Evolutionary conservation across 352 stramenopile species (phyloP).

Genomic region (Pythium myriotylum): DNA sequence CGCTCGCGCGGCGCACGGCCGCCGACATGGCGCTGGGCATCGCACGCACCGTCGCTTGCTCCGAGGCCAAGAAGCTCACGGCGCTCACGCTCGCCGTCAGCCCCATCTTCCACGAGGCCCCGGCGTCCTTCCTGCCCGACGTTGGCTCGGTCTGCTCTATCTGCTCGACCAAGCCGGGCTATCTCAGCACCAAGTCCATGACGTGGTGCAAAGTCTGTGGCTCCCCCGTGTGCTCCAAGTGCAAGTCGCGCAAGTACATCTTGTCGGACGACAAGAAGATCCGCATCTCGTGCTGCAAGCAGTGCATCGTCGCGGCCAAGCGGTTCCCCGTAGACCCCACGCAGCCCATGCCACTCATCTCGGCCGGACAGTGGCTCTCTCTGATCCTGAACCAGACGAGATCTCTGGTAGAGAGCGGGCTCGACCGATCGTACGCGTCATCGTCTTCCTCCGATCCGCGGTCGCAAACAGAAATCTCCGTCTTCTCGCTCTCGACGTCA

Average conservation of each 20-base stretch:
- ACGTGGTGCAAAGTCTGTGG: constrained; percentile 34
- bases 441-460: constrained; percentile 2
- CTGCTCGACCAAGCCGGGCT: constrained; percentile 14
- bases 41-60: constrained; percentile 14
- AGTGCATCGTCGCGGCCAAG: constrained; percentile 30
- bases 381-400: background rate
- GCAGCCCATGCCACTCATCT: constrained; percentile 19
- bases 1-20: constrained; percentile 13
- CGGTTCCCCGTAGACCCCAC: constrained; percentile 11
- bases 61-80: constrained; percentile 35
- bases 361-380: constrained; percentile 18
- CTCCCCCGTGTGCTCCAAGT: constrained; percentile 28
- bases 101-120: constrained; percentile 22
- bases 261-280: constrained; percentile 28
- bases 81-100: constrained; percentile 18
- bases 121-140: background rate
- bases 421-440: constrained; percentile 6
- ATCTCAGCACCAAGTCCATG: constrained; percentile 29
- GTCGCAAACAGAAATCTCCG: constrained; percentile 5
- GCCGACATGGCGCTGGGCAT: constrained; percentile 27
- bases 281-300: constrained; percentile 31
- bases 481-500: constrained; percentile 8
- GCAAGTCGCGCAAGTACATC: constrained; percentile 22
- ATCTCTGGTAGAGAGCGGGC: background rate
- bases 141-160: constrained; percentile 11